Evolutionary conservation across 192 early-diverging fungal genomes (phyloP), one percentile per base, ranked within the genome.

Genomic region (Gigaspora rosea): DNA sequence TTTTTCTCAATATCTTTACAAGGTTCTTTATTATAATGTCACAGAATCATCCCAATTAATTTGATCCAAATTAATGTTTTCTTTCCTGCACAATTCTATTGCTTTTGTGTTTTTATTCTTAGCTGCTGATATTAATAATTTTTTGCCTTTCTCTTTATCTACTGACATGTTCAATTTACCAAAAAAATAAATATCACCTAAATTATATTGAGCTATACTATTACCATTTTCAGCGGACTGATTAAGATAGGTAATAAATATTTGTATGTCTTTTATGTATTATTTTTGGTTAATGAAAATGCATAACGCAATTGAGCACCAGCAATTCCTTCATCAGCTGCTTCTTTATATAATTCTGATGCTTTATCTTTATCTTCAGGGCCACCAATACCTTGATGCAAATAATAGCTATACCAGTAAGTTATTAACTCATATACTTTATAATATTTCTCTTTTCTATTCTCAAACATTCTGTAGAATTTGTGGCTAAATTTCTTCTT

Each of bases 81-180:
- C 36, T 41, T 41, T 41, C 36, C 5, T 41, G 36, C 36, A 41
- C 5, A 3, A 41, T 95, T 33, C 9, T 33, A 62, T 62, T 33
- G 61, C 61, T 63, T 63, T 12, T 15, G 27, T 22, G 0, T 63
- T 10, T 33, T 33, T 35, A 63, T 10, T 4, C 33, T 33, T 33
- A 2, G 27, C 61, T 10, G 61, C 61, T 63, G 33, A 63, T 35
- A 5, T 63, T 63, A 63, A 63, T 2, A 33, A 63, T 63, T 63
- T 63, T 33, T 15, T 63, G 12, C 61, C 61, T 33, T 33, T 15
- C 33, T 3, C 12, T 63, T 33, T 33, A 63, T 63, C 2, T 63
- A 33, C 33, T 15, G 22, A 4, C 2, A 63, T 22, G 15, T 33
- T 33, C 20, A 63, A 35, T 63, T 63, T 63, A 63, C 61, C 22